Evolutionary conservation across 148 eudicot species (phyloP).

Genomic region (Bassia scoparia): DNA sequence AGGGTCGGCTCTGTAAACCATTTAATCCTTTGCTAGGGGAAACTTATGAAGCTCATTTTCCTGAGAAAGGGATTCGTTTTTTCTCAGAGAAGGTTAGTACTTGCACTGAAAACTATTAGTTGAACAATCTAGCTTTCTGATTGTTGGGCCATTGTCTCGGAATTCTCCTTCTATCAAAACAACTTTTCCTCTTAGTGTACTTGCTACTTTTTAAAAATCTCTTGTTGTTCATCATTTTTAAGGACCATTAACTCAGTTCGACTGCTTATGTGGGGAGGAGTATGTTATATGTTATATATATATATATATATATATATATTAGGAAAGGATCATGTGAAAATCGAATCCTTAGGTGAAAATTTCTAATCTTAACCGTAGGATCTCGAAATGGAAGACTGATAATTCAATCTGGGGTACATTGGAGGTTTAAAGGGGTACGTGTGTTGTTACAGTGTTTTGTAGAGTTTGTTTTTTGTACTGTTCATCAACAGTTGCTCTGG

Average conservation of each 20-base stretch:
- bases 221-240: background rate
- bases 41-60: constrained; percentile 95
- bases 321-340: no score
- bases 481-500: no score
- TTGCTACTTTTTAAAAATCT: background rate
- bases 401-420: no score
- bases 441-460: no score
- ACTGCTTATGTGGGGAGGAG: no score
- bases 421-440: no score
- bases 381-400: no score
- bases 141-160: background rate
- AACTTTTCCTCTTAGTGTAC: background rate
- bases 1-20: constrained; percentile 91
- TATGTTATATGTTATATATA: no score
- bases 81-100: constrained; percentile 84
- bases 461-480: no score
- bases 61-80: constrained; percentile 87
- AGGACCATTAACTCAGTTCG: background rate
- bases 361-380: no score
- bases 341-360: no score
- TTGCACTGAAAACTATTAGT: background rate
- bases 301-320: no score
- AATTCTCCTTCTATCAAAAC: background rate
- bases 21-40: constrained; percentile 97
- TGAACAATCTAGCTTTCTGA: background rate